Evolutionary conservation across 352 stramenopile species (phyloP).

Genomic region (Sclerospora graminicola): DNA sequence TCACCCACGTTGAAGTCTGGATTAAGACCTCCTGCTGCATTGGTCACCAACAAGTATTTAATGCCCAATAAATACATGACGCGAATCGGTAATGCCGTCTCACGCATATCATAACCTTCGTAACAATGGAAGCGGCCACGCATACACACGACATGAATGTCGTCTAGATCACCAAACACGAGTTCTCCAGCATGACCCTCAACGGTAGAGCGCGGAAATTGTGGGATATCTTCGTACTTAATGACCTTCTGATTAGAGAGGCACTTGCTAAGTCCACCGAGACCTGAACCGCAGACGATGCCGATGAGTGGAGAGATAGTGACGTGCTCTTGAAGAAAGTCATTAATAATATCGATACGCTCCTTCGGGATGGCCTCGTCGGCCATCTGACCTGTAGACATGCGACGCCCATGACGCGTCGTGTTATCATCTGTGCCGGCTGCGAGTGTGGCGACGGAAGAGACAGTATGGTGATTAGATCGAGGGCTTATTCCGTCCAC

Average conservation of each 20-base stretch:
- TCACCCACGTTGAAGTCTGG: constrained; percentile 92
- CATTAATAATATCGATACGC: constrained; percentile 70
- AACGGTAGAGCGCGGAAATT: constrained; percentile 91
- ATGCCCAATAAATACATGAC: constrained; percentile 94
- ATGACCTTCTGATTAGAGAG: constrained; percentile 85
- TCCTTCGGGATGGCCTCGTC: constrained; percentile 55
- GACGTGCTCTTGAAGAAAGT: constrained; percentile 50
- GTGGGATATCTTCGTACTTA: constrained; percentile 90
- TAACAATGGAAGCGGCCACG: constrained; percentile 95
- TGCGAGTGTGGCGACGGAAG: constrained; percentile 7
- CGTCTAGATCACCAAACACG: constrained; percentile 90
- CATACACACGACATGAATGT: constrained; percentile 88
- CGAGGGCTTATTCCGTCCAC: constrained; percentile 24
- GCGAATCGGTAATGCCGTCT: constrained; percentile 90
- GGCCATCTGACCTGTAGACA: constrained; percentile 51
- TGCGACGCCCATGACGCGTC: constrained; percentile 23
- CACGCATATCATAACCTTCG: constrained; percentile 92
- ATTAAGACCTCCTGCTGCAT: constrained; percentile 93
- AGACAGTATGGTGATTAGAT: constrained; percentile 1
- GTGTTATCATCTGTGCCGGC: constrained; percentile 4
- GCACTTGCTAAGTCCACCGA: constrained; percentile 87
- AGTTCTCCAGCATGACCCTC: constrained; percentile 90
- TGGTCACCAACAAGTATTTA: constrained; percentile 94
- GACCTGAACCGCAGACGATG: constrained; percentile 92
- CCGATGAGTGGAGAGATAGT: constrained; percentile 47